A percentile compares a stretch with the other conserved stretches of the same genome.
phyloP scores from a whole-genome alignment of 345 rosid genomes.

The Conringia planisiliqua region DNA sequence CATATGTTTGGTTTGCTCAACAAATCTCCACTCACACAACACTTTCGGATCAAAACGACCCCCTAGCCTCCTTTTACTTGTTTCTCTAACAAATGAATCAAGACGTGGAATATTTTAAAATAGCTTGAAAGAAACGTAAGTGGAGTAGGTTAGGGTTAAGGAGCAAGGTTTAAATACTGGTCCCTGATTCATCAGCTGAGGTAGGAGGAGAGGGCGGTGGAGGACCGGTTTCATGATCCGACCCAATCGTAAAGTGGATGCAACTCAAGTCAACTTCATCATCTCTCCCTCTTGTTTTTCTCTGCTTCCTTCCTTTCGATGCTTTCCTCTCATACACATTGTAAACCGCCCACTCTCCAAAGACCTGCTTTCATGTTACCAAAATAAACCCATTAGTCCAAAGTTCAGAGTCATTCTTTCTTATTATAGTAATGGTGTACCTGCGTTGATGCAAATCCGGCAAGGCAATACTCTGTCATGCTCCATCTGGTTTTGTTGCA shows the following conservation, averaged over 20 bases:
- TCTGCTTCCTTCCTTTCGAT: constrained; percentile 14
- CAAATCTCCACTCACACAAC: constrained; percentile 18
- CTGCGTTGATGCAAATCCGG: constrained; percentile 30
- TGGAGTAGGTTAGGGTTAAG: constrained; percentile 30
- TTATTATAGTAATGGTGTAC: neutral
- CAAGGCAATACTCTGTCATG: constrained; percentile 62
- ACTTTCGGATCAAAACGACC: constrained; percentile 9
- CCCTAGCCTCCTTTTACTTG: neutral
- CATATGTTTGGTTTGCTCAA: constrained; percentile 4
- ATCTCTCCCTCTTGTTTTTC: neutral
- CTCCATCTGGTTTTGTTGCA: constrained; percentile 47
- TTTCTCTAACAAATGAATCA: constrained; percentile 21
- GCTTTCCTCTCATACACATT: constrained; percentile 58
- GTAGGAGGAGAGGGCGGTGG: constrained; percentile 61
- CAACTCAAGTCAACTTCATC: neutral
- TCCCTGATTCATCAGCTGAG: constrained; percentile 42
- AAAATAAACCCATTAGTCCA: constrained; percentile 13
- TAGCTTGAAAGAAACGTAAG: constrained; percentile 25
- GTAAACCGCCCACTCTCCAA: constrained; percentile 66
- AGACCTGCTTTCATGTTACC: constrained; percentile 33
- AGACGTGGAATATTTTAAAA: neutral
- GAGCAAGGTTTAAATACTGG: neutral
- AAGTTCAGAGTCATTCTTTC: neutral
- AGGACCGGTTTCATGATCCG: constrained; percentile 32
- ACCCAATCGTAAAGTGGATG: constrained; percentile 39